Evolutionary conservation across 1,284 basidiomycete genomes (phyloP), one percentile per base, ranked within the genome.

Genomic region (Lentinula novae-zelandiae): DNA sequence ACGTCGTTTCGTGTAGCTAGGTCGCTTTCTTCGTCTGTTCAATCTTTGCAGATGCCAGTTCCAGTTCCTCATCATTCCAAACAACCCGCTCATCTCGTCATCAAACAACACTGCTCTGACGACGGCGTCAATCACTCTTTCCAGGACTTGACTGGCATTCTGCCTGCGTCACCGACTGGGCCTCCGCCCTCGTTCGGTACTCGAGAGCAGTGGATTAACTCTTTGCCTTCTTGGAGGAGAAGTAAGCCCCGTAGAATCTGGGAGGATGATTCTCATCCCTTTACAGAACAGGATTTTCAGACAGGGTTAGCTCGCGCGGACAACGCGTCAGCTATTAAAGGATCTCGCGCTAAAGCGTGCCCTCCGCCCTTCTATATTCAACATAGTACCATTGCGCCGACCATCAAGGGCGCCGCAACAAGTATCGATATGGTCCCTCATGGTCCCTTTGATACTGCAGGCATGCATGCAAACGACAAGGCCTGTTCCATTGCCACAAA

Each of bases 251-350:
- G 82, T 65, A 78, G 81, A 66, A 80, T 84, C 66, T 86, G 83
- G 83, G 84, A 86, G 71, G 82, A 85, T 70, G 80, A 82, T 65
- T 65, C 69, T 52, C 67, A 67, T 65, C 61, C 69, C 58, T 66
- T 65, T 65, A 62, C 64, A 57, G 68, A 69, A 67, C 79, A 77
- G 83, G 79, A 75, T 88, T 90, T 89, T 88, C 70, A 72, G 65
- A 73, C 74, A 75, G 89, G 89, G 89, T 90, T 91, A 84, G 79
- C 81, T 72, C 79, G 70, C 73, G 81, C 83, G 82, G 78, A 70
- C 68, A 78, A 88, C 88, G 87, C 84, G 77, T 71, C 80, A 71
- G 85, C 83, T 78, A 90, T 88, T 89, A 90, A 91, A 89, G 89
- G 89, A 84, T 71, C 80, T 75, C 85, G 76, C 84, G 86, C 85